Evolutionary conservation across 345 rosid species (phyloP).

Genomic region (Boechera stricta): DNA sequence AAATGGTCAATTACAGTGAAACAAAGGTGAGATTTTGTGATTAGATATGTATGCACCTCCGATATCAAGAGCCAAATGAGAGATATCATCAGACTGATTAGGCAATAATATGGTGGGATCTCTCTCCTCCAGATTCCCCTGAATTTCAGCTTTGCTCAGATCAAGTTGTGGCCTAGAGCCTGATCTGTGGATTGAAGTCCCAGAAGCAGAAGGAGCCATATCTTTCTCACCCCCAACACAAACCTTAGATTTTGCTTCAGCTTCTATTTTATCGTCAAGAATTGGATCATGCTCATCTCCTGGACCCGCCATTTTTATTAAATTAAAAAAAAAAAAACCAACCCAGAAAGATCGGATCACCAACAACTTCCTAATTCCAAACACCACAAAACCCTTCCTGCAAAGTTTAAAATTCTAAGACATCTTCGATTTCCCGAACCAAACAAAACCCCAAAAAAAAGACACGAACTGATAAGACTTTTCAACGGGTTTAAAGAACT

Average conservation of each 20-base stretch:
- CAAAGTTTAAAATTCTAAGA: background rate
- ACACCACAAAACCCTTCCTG: conserved; percentile 27
- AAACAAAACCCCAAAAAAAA: background rate
- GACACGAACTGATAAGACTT: conserved; percentile 4
- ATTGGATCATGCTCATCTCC: conserved; percentile 48
- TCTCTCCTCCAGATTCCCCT: conserved; percentile 88
- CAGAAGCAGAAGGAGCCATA: conserved; percentile 61
- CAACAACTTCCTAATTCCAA: conserved; percentile 40
- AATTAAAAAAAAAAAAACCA: background rate
- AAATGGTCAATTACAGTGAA: background rate
- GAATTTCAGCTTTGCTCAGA: conserved; percentile 96
- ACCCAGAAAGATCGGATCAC: conserved; percentile 47
- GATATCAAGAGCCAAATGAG: conserved; percentile 94
- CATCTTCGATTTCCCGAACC: conserved; percentile 11
- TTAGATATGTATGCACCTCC: conserved; percentile 60
- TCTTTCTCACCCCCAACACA: conserved; percentile 57
- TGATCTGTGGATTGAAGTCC: conserved; percentile 81
- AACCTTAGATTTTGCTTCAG: conserved; percentile 37
- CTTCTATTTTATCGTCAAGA: conserved; percentile 49
- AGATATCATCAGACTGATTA: conserved; percentile 97
- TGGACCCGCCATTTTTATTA: conserved; percentile 36
- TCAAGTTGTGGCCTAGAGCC: conserved; percentile 96
- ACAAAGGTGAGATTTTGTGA: background rate
- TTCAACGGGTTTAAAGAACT: background rate
- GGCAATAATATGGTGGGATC: conserved; percentile 96